Evolutionary conservation across 2,329 filamentous ascomycete genomes (phyloP), one percentile per base, ranked within the genome.

Genomic region (Davidsoniella neocaledoniae): DNA sequence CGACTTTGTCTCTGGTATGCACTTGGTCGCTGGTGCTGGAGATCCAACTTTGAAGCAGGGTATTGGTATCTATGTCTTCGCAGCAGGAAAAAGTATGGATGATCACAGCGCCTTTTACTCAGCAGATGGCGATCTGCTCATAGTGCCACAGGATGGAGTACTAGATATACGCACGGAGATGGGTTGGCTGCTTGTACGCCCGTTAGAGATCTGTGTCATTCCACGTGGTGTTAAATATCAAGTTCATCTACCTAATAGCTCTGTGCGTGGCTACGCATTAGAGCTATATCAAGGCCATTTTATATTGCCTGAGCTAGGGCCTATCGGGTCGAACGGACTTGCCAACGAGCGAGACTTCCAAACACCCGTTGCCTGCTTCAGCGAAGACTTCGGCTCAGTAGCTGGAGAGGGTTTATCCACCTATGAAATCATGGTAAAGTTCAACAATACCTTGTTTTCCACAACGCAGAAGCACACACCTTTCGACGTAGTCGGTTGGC

Each of bases 401-500:
- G 66, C 65, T 0, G 17, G 33, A 5, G 5, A 29, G 17, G 39
- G 25, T n/a, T 10, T 9, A n/a, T 61, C 59, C 2, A 49, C 50
- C 46, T 69, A 70, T 64, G 72, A 67, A 7, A 64, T 85, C 36
- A 71, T 72, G 33, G 71, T 70, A 60, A 84, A 84, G 61, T 81
- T 84, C 58, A 76, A 77, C 59, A 79, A 81, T 56, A 68, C 70
- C 43, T 72, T 86, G 46, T 86, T 83, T 64, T 65, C 67, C 37
- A 78, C 79, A 5, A 68, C 61, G 40, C 83, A 87, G 63, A 62
- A 69, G 9, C 83, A 87, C 61, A 81, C 78, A 0, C 83, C 83
- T 0, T 88, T 86, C 58, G 83, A 88, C 57, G 76, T 88, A 0
- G 83, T 86, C 2, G 81, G 79, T 2, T 88, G 83, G 83, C 83